Evolutionary conservation across 2,329 filamentous ascomycete genomes (phyloP), one percentile per base, ranked within the genome.

Genomic region (Penicillium verrucosum): DNA sequence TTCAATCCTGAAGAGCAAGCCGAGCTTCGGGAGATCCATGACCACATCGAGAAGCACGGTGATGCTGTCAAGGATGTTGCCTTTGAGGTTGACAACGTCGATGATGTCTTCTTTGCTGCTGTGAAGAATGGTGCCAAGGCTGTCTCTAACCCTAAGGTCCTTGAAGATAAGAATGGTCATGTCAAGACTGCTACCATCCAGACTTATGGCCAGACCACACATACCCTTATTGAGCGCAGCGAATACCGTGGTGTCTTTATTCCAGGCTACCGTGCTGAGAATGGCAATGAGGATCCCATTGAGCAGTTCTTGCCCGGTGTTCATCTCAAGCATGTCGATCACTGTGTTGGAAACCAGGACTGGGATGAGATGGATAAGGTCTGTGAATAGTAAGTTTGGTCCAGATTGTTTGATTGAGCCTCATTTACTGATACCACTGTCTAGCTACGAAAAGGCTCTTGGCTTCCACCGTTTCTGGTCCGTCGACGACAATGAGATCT

Each of bases 381-480:
- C 23, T 87, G 85, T 70, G 80, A 81, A 57, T 87, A 85, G 78
- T 81, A 71, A 61, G 77, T 70, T 38, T 7, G 4, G n/a, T 30
- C 25, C 5, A 7, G 8, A 14, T 21, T n/a, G 1, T 8, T 4
- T 23, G 4, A 21, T 23, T 29, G 8, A 3, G 2, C 1, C 1
- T 61, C 37, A 62, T 43, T 44, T 34, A 63, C 57, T n/a, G 3
- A 54, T n/a, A 27, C 30, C 5, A 16, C 2, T 18, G 16, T 40
- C 2, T 38, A 82, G 89, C 75, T 97, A 97, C 79, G 92, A 97
- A 78, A 85, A 87, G 61, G 89, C 88, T 60, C 88, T 97, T 29
- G 89, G 88, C 53, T 97, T 97, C 84, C 92, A 96, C 80, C 90
- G 92, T 64, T 97, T 97, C 86, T 97, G 93, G 93, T 91, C 87